Conservation (phyloP, 331 rosid genomes). For the Ulmus americana region DNA sequence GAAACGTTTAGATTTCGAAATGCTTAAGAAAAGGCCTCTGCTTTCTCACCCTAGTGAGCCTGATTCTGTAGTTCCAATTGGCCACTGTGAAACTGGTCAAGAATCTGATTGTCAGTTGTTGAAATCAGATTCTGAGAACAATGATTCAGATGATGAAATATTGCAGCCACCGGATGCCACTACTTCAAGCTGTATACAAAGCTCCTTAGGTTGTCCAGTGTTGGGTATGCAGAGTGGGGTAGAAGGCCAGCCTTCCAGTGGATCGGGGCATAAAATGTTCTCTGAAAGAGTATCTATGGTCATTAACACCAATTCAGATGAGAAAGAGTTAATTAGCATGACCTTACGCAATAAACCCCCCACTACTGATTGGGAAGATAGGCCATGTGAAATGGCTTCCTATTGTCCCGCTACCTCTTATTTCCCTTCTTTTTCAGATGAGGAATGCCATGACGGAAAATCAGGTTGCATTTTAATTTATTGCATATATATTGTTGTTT, state of each 20-base stretch:
- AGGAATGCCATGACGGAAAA: conserved; percentile 30
- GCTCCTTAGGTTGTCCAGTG: conserved; percentile 19
- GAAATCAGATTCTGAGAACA: conserved; percentile 21
- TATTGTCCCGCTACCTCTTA: conserved; percentile 24
- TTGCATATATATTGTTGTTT: background rate
- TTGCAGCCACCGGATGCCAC: conserved; percentile 19
- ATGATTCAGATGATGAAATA: conserved; percentile 21
- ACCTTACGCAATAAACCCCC: conserved; percentile 36
- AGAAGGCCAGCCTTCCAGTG: conserved; percentile 27
- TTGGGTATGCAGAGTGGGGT: conserved; percentile 17
- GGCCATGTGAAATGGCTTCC: conserved; percentile 26
- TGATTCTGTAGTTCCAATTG: conserved; percentile 25
- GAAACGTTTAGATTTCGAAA: conserved; percentile 28
- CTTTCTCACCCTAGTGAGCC: conserved; percentile 23
- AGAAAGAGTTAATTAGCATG: conserved; percentile 34
- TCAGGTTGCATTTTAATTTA: conserved; percentile 40
- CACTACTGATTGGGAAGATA: conserved; percentile 26
- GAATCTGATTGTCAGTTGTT: conserved; percentile 16
- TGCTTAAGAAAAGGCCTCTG: conserved; percentile 10
- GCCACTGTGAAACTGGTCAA: conserved; percentile 21
- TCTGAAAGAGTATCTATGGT: conserved; percentile 22
- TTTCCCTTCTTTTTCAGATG: conserved; percentile 19
- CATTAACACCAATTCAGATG: conserved; percentile 25
- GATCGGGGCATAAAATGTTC: conserved; percentile 23
- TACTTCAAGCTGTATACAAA: conserved; percentile 31